Evolutionary conservation across 1,284 basidiomycete genomes (phyloP), one percentile per base, ranked within the genome.

Genomic region (Melanopsichium pennsylvanicum): DNA sequence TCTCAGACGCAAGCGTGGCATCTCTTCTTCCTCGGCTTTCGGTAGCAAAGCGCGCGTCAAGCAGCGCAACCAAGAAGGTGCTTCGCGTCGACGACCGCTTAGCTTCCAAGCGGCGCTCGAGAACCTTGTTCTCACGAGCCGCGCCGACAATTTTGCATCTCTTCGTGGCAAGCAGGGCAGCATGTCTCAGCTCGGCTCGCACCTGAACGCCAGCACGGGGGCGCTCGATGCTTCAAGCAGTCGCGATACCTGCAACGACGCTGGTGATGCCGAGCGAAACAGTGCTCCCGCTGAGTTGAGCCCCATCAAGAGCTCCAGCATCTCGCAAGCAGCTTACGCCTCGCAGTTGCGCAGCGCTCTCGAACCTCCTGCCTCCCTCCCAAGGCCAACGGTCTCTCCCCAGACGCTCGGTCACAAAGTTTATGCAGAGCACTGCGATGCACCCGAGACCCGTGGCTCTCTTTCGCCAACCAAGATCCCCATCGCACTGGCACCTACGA

Each of bases 81-180:
- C 50, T 5, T 56, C 47, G 23, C 63, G 72, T n/a, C 45, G 70
- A 37, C 60, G 70, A 23, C 74, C 74, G 16, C 59, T 76, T 37
- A 74, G 72, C 66, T 74, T 76, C 59, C 72, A 74, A 40, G 62
- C 62, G 5, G 74, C 71, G 27, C 60, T 76, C 52, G 72, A 74
- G 39, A 69, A 46, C 37, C 49, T 74, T 6, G 54, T 68, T 16
- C 44, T 69, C 16, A 60, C 60, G 4, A 43, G 51, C 39, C 57
- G 63, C 22, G 51, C 54, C 32, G 63, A 68, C 37, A 68, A 52
- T 32, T 68, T 68, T 50, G 57, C 52, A 26, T 61, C 57, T 15
- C 48, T 66, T 21, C 56, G 56, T 29, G 62, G 62, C 50, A 55
- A 50, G 41, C 62, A 66, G 35, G 47, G 52, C 48, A 68, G 59